These are phyloP conservation scores for Austroboletus olivaceoglutinosus DNA, from an alignment of 1,284 basidiomycete genomes.

Conservation along the genomic window DNA sequence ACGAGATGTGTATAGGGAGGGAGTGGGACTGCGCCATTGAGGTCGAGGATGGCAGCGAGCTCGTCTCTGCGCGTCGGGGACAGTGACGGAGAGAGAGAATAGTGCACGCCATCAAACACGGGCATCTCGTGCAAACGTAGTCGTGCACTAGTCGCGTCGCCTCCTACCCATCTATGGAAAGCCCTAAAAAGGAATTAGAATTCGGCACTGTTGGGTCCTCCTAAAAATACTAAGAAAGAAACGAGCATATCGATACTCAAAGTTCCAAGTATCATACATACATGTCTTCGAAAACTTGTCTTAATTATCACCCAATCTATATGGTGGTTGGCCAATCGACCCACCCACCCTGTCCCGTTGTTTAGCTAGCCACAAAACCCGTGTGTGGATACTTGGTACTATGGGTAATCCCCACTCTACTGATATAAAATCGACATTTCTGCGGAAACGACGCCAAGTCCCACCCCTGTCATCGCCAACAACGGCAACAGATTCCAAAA, in stretches of 20 bases:
- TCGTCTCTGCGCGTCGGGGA: slow-evolving; percentile 28
- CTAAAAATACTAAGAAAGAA: no score
- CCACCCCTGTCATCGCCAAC: slow-evolving; percentile 50
- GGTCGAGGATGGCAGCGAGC: slow-evolving; percentile 36
- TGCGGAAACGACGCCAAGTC: slow-evolving; percentile 56
- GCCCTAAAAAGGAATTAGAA: no score
- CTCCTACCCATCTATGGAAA: no score
- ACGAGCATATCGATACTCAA: not conserved
- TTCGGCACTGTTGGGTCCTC: no score
- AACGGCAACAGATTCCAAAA: slow-evolving; percentile 68
- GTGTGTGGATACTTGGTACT: not conserved
- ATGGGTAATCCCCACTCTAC: not conserved
- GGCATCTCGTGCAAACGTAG: slow-evolving; percentile 12
- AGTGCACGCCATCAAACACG: slow-evolving; percentile 35
- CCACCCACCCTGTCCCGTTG: not conserved
- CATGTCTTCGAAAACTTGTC: slow-evolving; percentile 5
- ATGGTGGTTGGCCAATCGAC: not conserved
- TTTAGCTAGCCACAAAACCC: not conserved
- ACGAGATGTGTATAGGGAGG: slow-evolving; percentile 45
- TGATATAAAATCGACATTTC: slow-evolving; percentile 60
- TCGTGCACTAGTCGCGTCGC: no score
- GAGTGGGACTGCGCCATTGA: slow-evolving; percentile 43
- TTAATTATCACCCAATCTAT: not conserved
- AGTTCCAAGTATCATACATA: no score
- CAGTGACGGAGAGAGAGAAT: slow-evolving; percentile 35